Evolutionary conservation across 179 eudicot species (phyloP), one percentile per base, ranked within the genome.

Genomic region (Vitellaria paradoxa): DNA sequence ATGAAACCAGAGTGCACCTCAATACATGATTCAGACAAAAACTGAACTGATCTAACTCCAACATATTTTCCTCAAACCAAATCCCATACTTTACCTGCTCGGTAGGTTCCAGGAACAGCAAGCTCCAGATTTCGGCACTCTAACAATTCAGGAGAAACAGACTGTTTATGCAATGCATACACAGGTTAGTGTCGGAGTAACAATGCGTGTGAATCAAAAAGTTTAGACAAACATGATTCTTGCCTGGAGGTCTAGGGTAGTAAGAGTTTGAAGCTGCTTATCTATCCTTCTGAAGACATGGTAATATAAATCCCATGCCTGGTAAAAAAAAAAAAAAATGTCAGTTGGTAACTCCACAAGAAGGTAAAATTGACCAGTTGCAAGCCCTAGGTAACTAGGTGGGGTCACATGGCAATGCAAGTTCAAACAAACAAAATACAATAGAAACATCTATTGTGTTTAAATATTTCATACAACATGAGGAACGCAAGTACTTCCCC

Each of bases 281-380:
- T 96, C 97, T 70, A 96, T 94, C 78, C 96, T 86, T 81, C 88
- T 87, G 85, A 96, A 94, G 37, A 94, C 98, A 82, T 94, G 98
- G 82, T 96, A 94, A 83, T 96, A 96, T 60, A 96, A 91, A 88
- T 96, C 99, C 99, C 99, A 96, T 63, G 99, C 99, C 99, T 95
- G 87, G 79, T 15, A 78, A 73, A 72, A 84, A 0, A 70, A 80
- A 80, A 63, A 70, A 83, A 47, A 21, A 80, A 40, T 26, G 47
- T 21, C 46, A 71, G 30, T 30, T 52, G 72, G 75, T 60, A 73
- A 73, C 68, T 40, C 24, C 40, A 62, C 56, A 23, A n/a, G 40
- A 7, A 11, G 1, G 40, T 5, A 45, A 71, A 42, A 69, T 18
- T 24, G 46, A 46, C 13, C 49, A 77, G 65, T 45, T 65, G 21